Percentiles rank a stretch among this genome's conserved stretches.
phyloP scores from a whole-genome alignment of 148 eudicot species.

The Diospyros lotus region DNA sequence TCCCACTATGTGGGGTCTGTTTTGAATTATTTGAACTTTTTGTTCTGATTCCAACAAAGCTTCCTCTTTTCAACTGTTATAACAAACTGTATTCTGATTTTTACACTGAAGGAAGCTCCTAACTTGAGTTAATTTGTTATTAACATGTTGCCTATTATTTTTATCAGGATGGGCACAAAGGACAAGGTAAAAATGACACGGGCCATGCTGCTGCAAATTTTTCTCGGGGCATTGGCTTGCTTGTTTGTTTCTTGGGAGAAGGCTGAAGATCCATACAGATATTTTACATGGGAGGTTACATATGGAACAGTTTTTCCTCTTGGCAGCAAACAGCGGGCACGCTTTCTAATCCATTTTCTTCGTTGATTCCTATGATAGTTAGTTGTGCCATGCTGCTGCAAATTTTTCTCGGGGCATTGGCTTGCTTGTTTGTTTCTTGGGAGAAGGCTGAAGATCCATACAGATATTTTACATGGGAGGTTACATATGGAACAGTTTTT shows the following conservation, averaged over 20 bases:
- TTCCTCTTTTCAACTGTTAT: background rate
- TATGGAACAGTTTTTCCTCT: constrained; percentile 69
- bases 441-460: constrained; percentile 76
- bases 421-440: constrained; percentile 29
- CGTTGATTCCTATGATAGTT: background rate
- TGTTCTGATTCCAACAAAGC: background rate
- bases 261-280: constrained; percentile 73
- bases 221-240: constrained; percentile 44
- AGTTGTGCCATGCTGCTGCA: constrained; percentile 14
- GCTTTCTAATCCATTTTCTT: constrained; percentile 1
- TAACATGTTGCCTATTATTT: background rate
- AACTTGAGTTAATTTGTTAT: background rate
- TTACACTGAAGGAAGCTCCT: background rate
- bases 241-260: constrained; percentile 26
- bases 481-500: constrained; percentile 57
- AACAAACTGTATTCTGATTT: background rate
- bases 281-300: constrained; percentile 48
- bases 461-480: constrained; percentile 43
- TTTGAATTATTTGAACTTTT: background rate
- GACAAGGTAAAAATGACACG: constrained; percentile 35
- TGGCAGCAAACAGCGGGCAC: constrained; percentile 58
- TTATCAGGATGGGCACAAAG: constrained; percentile 13
- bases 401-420: constrained; percentile 40
- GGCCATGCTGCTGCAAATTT: constrained; percentile 19
- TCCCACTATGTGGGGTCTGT: too few relatives aligned